A percentile compares a stretch with the other conserved stretches of the same genome.
phyloP scores from a whole-genome alignment of 345 rosid genomes.

The Iberis pinnata region DNA sequence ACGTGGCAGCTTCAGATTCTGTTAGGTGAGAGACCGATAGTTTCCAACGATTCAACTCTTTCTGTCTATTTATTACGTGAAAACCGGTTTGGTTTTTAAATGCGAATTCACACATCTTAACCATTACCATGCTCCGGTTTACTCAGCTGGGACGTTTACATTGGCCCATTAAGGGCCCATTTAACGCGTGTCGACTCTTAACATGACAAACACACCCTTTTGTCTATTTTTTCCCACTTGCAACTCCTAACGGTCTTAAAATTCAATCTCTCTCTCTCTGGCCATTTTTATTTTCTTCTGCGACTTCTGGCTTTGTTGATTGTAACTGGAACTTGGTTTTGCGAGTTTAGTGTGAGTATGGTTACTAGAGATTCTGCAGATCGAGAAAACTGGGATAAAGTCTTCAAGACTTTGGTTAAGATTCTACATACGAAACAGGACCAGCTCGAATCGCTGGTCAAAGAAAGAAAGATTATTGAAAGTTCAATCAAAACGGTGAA shows the following conservation, averaged over 20 bases:
- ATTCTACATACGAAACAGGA: slow-evolving; percentile 51
- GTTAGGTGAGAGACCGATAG: slow-evolving; percentile 22
- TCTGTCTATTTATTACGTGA: too few relatives aligned
- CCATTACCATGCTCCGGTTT: too few relatives aligned
- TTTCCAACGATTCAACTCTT: neutral
- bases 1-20: slow-evolving; percentile 25
- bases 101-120: too few relatives aligned
- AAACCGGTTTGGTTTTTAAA: too few relatives aligned
- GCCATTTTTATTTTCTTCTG: neutral
- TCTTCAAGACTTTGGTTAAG: slow-evolving; percentile 45
- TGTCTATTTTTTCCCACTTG: too few relatives aligned
- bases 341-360: slow-evolving; percentile 26
- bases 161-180: too few relatives aligned
- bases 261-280: slow-evolving; percentile 15
- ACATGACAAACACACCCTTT: too few relatives aligned
- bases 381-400: slow-evolving; percentile 49
- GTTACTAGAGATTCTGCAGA: slow-evolving; percentile 32
- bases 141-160: too few relatives aligned
- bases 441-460: slow-evolving; percentile 50
- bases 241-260: slow-evolving; percentile 24
- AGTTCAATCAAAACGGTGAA: slow-evolving; percentile 41
- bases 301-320: slow-evolving; percentile 3
- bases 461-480: slow-evolving; percentile 54
- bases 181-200: too few relatives aligned
- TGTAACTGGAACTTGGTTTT: neutral